Percentiles rank a stretch among this genome's conserved stretches.
These are phyloP conservation scores for Dactylellina haptotyla DNA, from an alignment of 2,329 filamentous ascomycete species.

Conservation along the genomic window DNA sequence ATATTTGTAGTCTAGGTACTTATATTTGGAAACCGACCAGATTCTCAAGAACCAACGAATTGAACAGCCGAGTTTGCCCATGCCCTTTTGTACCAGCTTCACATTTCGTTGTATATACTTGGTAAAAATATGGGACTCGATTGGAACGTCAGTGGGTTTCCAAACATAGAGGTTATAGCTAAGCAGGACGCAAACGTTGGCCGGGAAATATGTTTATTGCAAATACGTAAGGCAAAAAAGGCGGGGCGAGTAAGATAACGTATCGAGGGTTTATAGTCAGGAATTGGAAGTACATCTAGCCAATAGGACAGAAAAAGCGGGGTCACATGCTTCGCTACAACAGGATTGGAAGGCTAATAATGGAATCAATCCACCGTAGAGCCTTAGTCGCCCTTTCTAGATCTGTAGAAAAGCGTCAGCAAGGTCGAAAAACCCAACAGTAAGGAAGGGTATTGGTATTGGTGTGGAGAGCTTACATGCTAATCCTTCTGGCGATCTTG, in stretches of 20 bases:
- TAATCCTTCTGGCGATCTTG: conserved; percentile 86
- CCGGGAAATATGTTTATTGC: conserved; percentile 5
- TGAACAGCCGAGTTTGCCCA: too few species aligned
- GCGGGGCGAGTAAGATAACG: not conserved
- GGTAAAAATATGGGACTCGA: too few species aligned
- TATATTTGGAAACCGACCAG: too few species aligned
- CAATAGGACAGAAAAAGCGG: conserved; percentile 13
- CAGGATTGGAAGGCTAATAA: conserved; percentile 11
- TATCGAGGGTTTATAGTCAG: too few species aligned
- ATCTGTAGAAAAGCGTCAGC: conserved; percentile 28
- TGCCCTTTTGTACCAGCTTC: too few species aligned
- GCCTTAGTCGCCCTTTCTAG: conserved; percentile 49
- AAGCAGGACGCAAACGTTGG: too few species aligned
- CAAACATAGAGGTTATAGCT: too few species aligned
- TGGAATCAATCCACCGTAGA: conserved; percentile 8
- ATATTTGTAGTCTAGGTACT: too few species aligned
- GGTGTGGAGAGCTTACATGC: conserved; percentile 83
- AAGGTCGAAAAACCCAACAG: not conserved
- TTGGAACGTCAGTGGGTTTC: too few species aligned
- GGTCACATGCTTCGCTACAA: conserved; percentile 26
- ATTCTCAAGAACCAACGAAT: too few species aligned
- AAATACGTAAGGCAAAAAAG: not conserved
- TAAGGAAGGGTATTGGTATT: not conserved
- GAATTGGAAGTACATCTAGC: conserved; percentile 30
- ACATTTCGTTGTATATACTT: too few species aligned